A percentile compares a stretch with the other conserved stretches of the same genome.
These are phyloP conservation scores for Barnettozyma sucrosica DNA, from an alignment of 805 yeast genomes.

Conservation along the genomic window DNA sequence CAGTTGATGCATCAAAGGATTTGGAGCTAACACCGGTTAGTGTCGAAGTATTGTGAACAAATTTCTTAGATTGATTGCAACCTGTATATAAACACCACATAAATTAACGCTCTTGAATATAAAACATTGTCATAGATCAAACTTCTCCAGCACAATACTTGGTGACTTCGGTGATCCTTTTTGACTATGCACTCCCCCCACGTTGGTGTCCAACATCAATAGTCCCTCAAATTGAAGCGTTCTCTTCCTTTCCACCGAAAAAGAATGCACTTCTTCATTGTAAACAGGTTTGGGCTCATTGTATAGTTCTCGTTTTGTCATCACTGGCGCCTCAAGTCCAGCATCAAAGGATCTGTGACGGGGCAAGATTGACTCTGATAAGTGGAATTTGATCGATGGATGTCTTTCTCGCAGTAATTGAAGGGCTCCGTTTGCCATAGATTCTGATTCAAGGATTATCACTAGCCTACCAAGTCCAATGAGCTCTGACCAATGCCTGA, in stretches of 20 bases:
- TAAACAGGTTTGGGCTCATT: slow-evolving; percentile 21
- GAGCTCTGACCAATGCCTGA: slow-evolving; percentile 34
- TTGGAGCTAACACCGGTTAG: slow-evolving; percentile 21
- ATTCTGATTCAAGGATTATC: slow-evolving; percentile 29
- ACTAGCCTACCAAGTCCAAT: slow-evolving; percentile 39
- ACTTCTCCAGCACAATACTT: slow-evolving; percentile 4
- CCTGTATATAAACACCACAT: not conserved
- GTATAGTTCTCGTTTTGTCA: slow-evolving; percentile 18
- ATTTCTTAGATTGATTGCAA: not conserved
- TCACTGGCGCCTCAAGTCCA: slow-evolving; percentile 18
- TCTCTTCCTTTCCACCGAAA: not conserved
- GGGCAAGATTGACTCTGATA: slow-evolving; percentile 30
- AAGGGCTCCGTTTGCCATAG: slow-evolving; percentile 22
- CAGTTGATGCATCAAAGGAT: slow-evolving; percentile 24
- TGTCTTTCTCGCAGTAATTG: slow-evolving; percentile 16
- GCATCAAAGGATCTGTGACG: slow-evolving; percentile 26
- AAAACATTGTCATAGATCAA: not conserved
- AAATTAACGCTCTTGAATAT: not conserved
- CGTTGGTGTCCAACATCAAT: not conserved
- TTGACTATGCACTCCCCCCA: not conserved
- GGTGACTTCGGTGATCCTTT: slow-evolving; percentile 4
- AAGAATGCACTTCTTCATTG: slow-evolving; percentile 5
- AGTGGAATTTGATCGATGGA: slow-evolving; percentile 24
- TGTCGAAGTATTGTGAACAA: slow-evolving; percentile 9
- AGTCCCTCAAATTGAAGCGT: slow-evolving; percentile 1